A percentile compares a stretch with the other conserved stretches of the same genome.
Conservation (phyloP, 768 basidiomycete genomes). For the Lactifluus echinatus region DNA sequence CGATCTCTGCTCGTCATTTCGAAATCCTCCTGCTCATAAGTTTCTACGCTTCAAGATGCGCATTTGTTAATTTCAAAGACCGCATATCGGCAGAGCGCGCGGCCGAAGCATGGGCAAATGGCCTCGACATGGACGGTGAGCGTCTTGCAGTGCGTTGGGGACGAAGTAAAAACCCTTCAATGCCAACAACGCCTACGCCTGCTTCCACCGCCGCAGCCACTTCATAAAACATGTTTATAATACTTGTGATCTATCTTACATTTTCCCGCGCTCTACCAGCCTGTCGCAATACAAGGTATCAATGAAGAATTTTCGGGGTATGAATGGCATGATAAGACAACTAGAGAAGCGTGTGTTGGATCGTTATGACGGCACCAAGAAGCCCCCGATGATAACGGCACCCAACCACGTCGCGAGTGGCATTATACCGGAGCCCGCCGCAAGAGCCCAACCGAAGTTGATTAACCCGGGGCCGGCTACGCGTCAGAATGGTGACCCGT, state of each 20-base stretch:
- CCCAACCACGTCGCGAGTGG: slow-evolving; percentile 36
- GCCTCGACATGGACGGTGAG: slow-evolving; percentile 78
- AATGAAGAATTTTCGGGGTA: background rate
- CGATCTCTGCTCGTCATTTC: background rate
- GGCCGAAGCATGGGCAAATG: slow-evolving; percentile 84
- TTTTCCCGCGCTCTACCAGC: background rate
- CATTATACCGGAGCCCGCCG: slow-evolving; percentile 28
- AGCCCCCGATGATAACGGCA: slow-evolving; percentile 25
- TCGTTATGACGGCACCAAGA: slow-evolving; percentile 14
- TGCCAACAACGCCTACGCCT: background rate
- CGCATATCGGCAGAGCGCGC: slow-evolving; percentile 78
- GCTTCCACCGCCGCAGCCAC: background rate
- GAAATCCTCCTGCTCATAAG: background rate
- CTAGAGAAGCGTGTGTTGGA: background rate
- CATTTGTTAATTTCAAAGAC: slow-evolving; percentile 90
- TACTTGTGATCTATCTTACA: slow-evolving; percentile 8
- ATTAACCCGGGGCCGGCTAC: slow-evolving; percentile 56
- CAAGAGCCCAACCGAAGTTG: slow-evolving; percentile 46
- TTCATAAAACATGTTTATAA: background rate
- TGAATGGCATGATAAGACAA: background rate
- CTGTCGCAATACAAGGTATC: slow-evolving; percentile 1
- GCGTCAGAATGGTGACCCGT: slow-evolving; percentile 4
- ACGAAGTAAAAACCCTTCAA: slow-evolving; percentile 41
- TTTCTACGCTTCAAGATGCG: slow-evolving; percentile 51
- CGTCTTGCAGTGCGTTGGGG: slow-evolving; percentile 82